These are phyloP conservation scores for Fraxinus cuspidata DNA, from an alignment of 257 asterid genomes.

Conservation along the genomic window DNA sequence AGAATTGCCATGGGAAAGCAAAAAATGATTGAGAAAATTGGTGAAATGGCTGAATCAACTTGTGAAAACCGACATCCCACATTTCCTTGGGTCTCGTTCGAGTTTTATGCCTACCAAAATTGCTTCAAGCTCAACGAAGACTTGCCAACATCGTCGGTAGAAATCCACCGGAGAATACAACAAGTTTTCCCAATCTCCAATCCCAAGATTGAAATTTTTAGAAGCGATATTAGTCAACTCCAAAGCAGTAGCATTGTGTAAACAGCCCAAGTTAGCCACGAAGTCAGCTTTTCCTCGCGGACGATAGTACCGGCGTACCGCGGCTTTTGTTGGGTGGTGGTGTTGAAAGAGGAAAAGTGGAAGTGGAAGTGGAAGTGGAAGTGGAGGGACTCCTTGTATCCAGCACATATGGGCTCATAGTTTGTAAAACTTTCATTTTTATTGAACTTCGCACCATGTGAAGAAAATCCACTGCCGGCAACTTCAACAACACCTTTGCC, in stretches of 20 bases:
- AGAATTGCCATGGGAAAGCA: no score
- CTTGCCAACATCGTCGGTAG: conserved; percentile 34
- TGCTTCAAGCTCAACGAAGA: conserved; percentile 33
- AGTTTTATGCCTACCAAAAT: conserved; percentile 24
- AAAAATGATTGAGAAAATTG: background rate
- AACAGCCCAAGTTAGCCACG: conserved; percentile 27
- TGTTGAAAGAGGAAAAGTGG: conserved; percentile 45
- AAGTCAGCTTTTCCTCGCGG: conserved; percentile 30
- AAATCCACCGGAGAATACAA: conserved; percentile 38
- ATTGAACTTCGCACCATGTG: conserved; percentile 32
- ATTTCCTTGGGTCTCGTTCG: conserved; percentile 16
- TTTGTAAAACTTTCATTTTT: conserved; percentile 39
- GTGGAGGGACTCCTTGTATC: conserved; percentile 59
- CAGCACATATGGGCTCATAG: conserved; percentile 52
- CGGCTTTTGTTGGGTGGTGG: background rate
- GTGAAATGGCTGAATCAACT: background rate
- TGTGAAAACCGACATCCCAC: conserved; percentile 1
- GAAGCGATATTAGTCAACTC: conserved; percentile 28
- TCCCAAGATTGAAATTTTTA: conserved; percentile 43
- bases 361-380: conserved; percentile 54
- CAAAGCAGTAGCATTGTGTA: conserved; percentile 27
- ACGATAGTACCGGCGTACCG: background rate
- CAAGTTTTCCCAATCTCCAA: conserved; percentile 48
- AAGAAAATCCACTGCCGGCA: conserved; percentile 28
- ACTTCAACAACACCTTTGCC: conserved; percentile 28